A percentile compares a stretch with the other conserved stretches of the same genome.
Conservation (phyloP, 352 stramenopile genomes). For the Phytophthora fragariae region DNA sequence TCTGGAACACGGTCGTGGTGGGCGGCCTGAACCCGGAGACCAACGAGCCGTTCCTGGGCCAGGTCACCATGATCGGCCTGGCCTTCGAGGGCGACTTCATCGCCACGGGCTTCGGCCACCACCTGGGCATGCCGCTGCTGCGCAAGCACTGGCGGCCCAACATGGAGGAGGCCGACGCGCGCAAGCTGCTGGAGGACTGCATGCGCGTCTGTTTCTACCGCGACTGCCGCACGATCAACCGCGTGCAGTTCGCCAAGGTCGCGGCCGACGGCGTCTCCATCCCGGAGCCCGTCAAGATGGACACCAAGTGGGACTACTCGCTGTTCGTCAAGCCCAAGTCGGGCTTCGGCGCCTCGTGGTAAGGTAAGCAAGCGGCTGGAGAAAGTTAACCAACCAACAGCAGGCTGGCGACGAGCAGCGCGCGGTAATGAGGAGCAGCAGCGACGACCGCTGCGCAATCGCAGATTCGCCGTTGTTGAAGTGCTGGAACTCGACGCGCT, state of each 20-base stretch:
- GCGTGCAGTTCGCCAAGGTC: conserved; percentile 98
- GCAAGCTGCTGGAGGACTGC: conserved; percentile 96
- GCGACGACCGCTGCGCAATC: neutral
- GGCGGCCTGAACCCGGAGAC: conserved; percentile 93
- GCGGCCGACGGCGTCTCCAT: conserved; percentile 89
- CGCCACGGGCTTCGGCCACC: conserved; percentile 97
- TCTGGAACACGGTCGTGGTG: conserved; percentile 99
- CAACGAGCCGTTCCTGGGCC: conserved; percentile 94
- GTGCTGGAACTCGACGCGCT: neutral
- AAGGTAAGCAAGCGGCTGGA: conserved; percentile 27
- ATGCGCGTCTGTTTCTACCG: conserved; percentile 99
- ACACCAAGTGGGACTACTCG: conserved; percentile 95
- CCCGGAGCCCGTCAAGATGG: conserved; percentile 95
- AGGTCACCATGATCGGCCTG: conserved; percentile 97
- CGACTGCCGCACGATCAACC: conserved; percentile 98
- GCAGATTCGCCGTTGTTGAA: neutral
- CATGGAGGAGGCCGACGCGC: conserved; percentile 94
- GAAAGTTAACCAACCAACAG: neutral
- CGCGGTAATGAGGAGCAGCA: neutral
- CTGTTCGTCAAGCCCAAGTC: conserved; percentile 91
- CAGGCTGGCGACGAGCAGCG: conserved; percentile 1
- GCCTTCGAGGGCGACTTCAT: conserved; percentile 97
- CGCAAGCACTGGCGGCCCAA: conserved; percentile 95
- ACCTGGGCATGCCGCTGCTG: conserved; percentile 97
- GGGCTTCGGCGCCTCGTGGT: conserved; percentile 91